phyloP scores from a whole-genome alignment of 257 asterid species.

The Oldenlandia corymbosa region DNA sequence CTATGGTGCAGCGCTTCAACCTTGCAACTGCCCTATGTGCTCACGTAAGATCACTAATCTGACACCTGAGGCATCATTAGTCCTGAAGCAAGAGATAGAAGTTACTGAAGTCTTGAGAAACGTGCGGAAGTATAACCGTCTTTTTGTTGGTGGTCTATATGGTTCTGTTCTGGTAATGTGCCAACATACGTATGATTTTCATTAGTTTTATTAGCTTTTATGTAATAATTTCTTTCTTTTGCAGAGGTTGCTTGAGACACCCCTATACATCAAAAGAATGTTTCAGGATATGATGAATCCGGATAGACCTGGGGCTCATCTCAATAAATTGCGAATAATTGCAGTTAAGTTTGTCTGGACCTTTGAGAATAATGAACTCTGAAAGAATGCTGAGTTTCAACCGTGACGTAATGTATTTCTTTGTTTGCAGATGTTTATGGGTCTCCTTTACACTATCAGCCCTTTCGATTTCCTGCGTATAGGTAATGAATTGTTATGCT shows the following conservation, averaged over 20 bases:
- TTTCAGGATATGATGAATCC: conserved; percentile 56
- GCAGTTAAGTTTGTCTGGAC: conserved; percentile 55
- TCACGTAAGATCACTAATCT: conserved; percentile 43
- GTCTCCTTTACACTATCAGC: conserved; percentile 48
- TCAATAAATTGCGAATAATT: conserved; percentile 48
- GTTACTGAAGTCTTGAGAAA: conserved; percentile 40
- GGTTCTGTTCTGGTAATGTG: conserved; percentile 56
- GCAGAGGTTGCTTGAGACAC: conserved; percentile 58
- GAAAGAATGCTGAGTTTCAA: too few relatives aligned
- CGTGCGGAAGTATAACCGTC: conserved; percentile 58
- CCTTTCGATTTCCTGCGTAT: conserved; percentile 65
- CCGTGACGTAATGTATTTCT: too few relatives aligned
- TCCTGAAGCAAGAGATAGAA: conserved; percentile 33
- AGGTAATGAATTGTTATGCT: conserved; percentile 34
- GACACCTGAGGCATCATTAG: conserved; percentile 61
- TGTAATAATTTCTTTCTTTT: conserved; percentile 8
- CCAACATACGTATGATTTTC: not conserved
- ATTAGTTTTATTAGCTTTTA: conserved; percentile 3
- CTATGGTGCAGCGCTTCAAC: conserved; percentile 52
- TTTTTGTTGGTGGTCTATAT: conserved; percentile 57
- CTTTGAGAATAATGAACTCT: conserved; percentile 1
- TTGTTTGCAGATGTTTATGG: conserved; percentile 61
- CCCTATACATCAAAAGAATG: conserved; percentile 53
- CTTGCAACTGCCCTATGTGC: conserved; percentile 92
- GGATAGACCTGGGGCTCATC: conserved; percentile 57